Evolutionary conservation across 768 basidiomycete genomes (phyloP), one percentile per base, ranked within the genome.

Genomic region (Hypsizygus marmoreus): DNA sequence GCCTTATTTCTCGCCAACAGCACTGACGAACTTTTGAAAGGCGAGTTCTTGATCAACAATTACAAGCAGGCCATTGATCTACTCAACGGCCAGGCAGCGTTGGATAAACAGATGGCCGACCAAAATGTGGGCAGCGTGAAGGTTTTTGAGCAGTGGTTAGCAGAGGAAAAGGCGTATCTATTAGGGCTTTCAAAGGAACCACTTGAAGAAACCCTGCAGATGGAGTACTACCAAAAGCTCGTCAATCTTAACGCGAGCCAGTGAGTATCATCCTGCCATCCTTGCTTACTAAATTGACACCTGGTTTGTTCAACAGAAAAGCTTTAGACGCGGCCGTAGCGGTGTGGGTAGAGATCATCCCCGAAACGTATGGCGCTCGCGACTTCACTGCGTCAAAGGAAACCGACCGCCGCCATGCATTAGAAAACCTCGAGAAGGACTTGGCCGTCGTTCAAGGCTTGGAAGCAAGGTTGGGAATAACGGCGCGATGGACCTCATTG

Each of bases 381-480:
- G 45, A 40, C n/a, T 23, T 16, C 12, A 46, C 38, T 2, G 17
- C 19, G 10, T 31, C 39, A 10, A 4, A 4, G 13, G 45, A 48
- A 16, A 41, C 33, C 2, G 19, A 13, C 4, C 32, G 17, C 29
- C 24, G 31, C 4, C 46, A 48, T 29, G 40, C 33, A 2, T 24
- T 41, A 8, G 32, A 48, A 17, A 26, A 35, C 10, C 4, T 19
- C 2, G 46, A 48, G 16, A 16, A 30, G n/a, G 40, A 26, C 17
- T 22, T 45, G 1, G 24, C 11, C 6, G 20, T 12, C 16, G 42
- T 53, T 1, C 49, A 55, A 24, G 45, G 32, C 2, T 12, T 55
- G 0, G 61, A 60, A 36, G 10, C 33, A 9, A n/a, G 51, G 36
- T 26, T 61, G 20, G 45, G 33, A 10, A 40, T 61, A 4, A 17